These are phyloP conservation scores for Rutstroemia sp. DNA, from an alignment of 2,329 filamentous ascomycete genomes.

Conservation along the genomic window DNA sequence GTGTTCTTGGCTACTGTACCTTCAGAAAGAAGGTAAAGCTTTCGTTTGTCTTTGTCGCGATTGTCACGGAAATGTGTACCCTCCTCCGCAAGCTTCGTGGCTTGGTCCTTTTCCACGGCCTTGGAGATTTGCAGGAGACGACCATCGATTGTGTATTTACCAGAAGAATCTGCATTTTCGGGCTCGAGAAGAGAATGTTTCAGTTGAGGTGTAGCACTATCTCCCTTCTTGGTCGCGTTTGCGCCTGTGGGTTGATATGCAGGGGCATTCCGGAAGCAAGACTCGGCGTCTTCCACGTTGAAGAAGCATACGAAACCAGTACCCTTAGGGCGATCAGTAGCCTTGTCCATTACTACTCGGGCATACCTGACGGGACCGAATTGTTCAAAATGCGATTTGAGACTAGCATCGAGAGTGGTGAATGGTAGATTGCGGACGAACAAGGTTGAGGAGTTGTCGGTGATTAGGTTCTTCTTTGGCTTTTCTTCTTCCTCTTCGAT, in stretches of 20 bases:
- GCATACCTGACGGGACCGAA: constrained; percentile 90
- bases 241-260: constrained; percentile 39
- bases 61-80: constrained; percentile 55
- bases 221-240: constrained; percentile 26
- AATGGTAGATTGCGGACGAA: constrained; percentile 96
- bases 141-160: constrained; percentile 84
- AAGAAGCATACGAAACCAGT: constrained; percentile 95
- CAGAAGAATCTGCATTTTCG: constrained; percentile 71
- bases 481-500: constrained; percentile 32
- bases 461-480: constrained; percentile 33
- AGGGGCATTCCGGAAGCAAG: constrained; percentile 71
- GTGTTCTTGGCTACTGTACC: constrained; percentile 75
- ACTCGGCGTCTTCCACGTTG: constrained; percentile 64
- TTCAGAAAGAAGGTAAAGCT: constrained; percentile 80
- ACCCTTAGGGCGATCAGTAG: constrained; percentile 79
- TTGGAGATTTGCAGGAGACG: constrained; percentile 77
- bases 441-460: constrained; percentile 67
- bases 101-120: constrained; percentile 79
- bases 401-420: constrained; percentile 70
- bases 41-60: constrained; percentile 78
- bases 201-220: constrained; percentile 34
- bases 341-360: constrained; percentile 78
- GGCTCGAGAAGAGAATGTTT: constrained; percentile 84
- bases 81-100: constrained; percentile 65
- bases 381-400: constrained; percentile 78